Evolutionary conservation across 345 rosid genomes (phyloP), one percentile per base, ranked within the genome.

Genomic region (Brassica napus): DNA sequence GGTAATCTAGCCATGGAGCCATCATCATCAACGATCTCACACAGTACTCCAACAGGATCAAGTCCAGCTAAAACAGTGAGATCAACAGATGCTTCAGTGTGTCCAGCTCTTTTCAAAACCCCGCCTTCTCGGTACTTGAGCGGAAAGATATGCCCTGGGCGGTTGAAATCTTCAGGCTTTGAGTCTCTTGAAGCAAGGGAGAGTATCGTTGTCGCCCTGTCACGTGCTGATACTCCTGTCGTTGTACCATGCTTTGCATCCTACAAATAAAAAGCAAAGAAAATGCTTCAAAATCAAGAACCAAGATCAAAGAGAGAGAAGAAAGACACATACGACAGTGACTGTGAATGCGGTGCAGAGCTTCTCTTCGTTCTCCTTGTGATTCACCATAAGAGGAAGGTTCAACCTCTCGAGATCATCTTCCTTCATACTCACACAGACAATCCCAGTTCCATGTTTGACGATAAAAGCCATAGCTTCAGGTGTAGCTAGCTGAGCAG

Each of bases 401-500:
- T 89, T 79, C 81, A 94, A 83, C 57, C 97, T 89, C 83, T 94
- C 88, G 18, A 94, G 88, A 84, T 89, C 94, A 69, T 87, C 87
- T 6, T 84, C 94, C 73, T 76, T 84, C 98, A 92, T 92, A 87
- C 93, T 89, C 15, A 91, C 98, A 76, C 95, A 94, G 71, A 92
- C 92, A 32, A 92, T 94, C 31, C 98, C 97, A 79, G 97, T 91
- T 74, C 91, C 89, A 77, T 94, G 87, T 87, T 91, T 94, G 79
- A 94, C 98, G 59, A 94, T 88, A 65, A 94, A 94, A 70, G 98
- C 98, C 98, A 94, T 88, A 72, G 94, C 93, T 72, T 94, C 97
- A 30, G 97, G 95, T 60, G 97, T 94, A 14, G 87, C 97, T 76
- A 88, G 76, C 39, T 89, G 78, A 54, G 97, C 98, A 75, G 97